Evolutionary conservation across 768 basidiomycete genomes (phyloP), one percentile per base, ranked within the genome.

Genomic region (Pilatotrama ljubarskyi): DNA sequence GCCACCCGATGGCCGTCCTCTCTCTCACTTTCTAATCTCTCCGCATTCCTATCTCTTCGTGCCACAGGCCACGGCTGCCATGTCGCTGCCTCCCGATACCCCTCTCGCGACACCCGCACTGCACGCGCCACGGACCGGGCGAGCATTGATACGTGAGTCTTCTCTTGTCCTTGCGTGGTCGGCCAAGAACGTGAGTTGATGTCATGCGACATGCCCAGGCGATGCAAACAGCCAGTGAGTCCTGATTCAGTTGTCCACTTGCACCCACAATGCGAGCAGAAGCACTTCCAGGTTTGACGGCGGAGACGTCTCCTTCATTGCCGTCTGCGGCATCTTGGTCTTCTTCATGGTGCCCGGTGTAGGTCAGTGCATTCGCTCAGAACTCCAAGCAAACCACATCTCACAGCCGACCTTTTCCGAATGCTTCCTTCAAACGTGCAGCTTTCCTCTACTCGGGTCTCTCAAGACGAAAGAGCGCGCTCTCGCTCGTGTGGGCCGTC

Each of bases 331-430:
- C 26, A 82, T 83, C 17, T 83, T 91, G 77, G 90, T 91, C 11
- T 78, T 82, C 51, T 84, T 90, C 75, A 91, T 90, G 88, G 78
- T 91, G 37, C 88, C 88, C 46, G 88, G 88, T 11, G 81, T 90
- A 35, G 86, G 88, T 85, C 63, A 62, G 75, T 67, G 7, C 37
- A 37, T 53, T 49, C 29, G 48, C 48, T 3, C 48, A 36, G 7
- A n/a, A 32, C 32, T 10, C 50, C 38, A 46, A 37, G 22, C 20
- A 24, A 54, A 49, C 29, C 4, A 50, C 32, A 52, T 24, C 29
- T 20, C 15, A 25, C 36, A 24, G 7, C 38, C 20, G 15, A 25
- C 20, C 47, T 48, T 5, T 42, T 15, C 49, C 53, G 25, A 37
- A 46, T 37, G 18, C 58, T 62, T 54, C 10, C 66, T 85, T 85